Evolutionary conservation across 257 asterid genomes (phyloP), one percentile per base, ranked within the genome.

Genomic region (Gynochthodes officinalis): DNA sequence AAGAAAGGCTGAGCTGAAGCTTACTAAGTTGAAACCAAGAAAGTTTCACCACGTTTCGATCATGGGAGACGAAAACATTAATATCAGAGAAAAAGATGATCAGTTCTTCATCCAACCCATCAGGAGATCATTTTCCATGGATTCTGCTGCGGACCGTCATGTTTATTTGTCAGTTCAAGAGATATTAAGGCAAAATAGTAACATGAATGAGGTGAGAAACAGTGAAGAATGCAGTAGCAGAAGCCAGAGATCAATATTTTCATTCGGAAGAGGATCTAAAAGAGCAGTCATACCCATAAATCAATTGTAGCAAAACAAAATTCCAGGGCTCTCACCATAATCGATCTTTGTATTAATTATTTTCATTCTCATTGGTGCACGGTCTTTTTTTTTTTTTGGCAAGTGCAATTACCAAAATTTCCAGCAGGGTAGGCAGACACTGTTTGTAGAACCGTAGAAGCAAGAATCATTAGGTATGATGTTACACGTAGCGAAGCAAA

Each of bases 61-160:
- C 37, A 90, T 92, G 96, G 98, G 96, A 30, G 98, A 90, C 72
- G 96, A 88, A 69, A 85, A 89, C 50, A 83, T 89, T 6, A 49
- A 84, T 71, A 82, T 82, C 18, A 80, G 92, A 46, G 88, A 73
- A 33, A 81, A 80, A 49, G 91, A 88, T 43, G 82, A 85, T 37
- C 91, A 84, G 44, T 88, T 92, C 63, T 37, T 80, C 13, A 46
- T 88, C 43, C 86, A 87, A 76, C 88, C 97, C 0, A 90, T 92
- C 50, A 85, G 97, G 55, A 82, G 97, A 71, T 92, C 98, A 10
- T 92, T 90, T 78, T 92, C 97, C 0, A 90, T 92, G 98, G 98
- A 92, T 70, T 92, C 96, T 16, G 97, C 87, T 0, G 87, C 59
- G 0, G 98, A 90, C 42, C 84, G 85, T 2, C 76, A 78, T 12